Evolutionary conservation across 345 rosid genomes (phyloP), one percentile per base, ranked within the genome.

Genomic region (Boechera stricta): DNA sequence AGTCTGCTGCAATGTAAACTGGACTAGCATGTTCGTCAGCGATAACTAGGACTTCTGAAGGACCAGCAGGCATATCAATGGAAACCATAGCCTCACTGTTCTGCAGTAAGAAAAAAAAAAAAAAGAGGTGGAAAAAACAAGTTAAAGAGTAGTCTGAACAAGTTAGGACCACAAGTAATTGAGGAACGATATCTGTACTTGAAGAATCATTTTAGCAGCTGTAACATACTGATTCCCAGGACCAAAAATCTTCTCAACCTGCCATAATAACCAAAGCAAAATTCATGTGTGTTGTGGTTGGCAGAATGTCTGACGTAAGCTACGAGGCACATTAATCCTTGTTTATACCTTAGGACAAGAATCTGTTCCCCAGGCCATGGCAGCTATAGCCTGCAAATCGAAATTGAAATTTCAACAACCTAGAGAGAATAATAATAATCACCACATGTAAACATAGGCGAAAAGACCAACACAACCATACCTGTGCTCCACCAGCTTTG

Each of bases 61-160:
- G 99, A 48, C 98, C 99, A 67, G 98, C 99, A 54, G 98, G 99
- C 99, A 95, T 92, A 88, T 95, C 99, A 80, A 95, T 95, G 2
- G 98, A 92, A 75, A 95, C 80, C 99, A 95, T 91, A 77, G 98
- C 99, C 83, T 92, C 99, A 55, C 97, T 95, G 81, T 92, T 95
- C 99, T 95, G 91, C 66, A 41, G 29, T 16, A 68, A 35, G 38
- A 41, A 15, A 38, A 47, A 47, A 73, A 71, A 4, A 51, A 21
- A 21, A 21, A 21, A 21, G 24, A 21, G 24, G 24, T 21, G 71
- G 57, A 26, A 10, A 49, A 35, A 64, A 24, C 6, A 10, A 61
- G 21, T 15, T 18, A 38, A 35, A 32, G 45, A 70, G 64, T 21
- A 36, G 52, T 33, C 21, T 26, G 41, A 56, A 76, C 51, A 72